These are phyloP conservation scores for Rhinocladiella mackenziei DNA, from an alignment of 2,329 filamentous ascomycete genomes.

Conservation along the genomic window DNA sequence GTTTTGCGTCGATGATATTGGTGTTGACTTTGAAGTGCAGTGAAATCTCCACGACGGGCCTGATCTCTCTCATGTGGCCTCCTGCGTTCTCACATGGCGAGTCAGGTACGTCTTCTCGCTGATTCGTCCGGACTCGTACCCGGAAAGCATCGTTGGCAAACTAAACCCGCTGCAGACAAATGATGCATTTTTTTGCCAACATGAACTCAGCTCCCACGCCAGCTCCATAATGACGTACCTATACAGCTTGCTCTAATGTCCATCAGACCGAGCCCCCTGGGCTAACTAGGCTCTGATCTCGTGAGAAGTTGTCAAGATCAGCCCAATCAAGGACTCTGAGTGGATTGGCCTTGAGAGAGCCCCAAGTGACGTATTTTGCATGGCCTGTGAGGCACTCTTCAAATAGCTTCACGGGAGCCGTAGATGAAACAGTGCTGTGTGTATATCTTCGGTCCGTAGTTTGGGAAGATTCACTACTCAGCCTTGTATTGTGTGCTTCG, in stretches of 20 bases:
- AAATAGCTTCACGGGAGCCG: too few relatives aligned
- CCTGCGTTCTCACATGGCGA: neutral
- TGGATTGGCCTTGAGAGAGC: too few relatives aligned
- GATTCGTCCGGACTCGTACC: constrained; percentile 4
- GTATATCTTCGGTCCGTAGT: too few relatives aligned
- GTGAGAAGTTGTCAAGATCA: too few relatives aligned
- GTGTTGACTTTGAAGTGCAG: constrained; percentile 13
- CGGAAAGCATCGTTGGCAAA: neutral
- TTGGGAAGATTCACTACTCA: too few relatives aligned
- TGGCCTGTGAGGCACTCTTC: too few relatives aligned
- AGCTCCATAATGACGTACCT: constrained; percentile 2
- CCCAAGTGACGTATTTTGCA: too few relatives aligned
- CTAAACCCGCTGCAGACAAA: neutral
- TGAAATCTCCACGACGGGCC: neutral
- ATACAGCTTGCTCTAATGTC: neutral
- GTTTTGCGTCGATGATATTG: constrained; percentile 31
- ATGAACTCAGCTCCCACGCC: neutral
- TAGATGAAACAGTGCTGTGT: too few relatives aligned
- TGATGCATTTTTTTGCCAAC: neutral
- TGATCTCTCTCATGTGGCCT: neutral
- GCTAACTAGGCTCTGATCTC: too few relatives aligned
- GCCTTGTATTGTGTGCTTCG: too few relatives aligned
- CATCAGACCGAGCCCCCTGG: too few relatives aligned
- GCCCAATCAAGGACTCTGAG: too few relatives aligned
- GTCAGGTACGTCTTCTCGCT: constrained; percentile 5